Conservation (phyloP, 768 basidiomycete genomes). For the Neoboletus subvelutipes region DNA sequence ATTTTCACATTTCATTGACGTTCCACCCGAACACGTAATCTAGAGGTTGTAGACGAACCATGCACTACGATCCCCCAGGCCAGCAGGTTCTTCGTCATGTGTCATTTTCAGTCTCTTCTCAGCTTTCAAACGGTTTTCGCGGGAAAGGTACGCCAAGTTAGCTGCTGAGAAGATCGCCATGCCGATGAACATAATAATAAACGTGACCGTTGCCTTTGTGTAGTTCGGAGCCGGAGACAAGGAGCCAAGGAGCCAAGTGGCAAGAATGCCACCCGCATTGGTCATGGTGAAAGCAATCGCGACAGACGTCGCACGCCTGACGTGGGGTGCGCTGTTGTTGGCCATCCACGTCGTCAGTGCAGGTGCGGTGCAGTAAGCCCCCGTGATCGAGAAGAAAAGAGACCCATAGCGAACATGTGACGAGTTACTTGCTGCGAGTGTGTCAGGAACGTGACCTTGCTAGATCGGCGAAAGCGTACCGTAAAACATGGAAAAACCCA, state of each 20-base stretch:
- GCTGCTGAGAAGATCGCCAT: slow-evolving; percentile 38
- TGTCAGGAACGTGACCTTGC: background rate
- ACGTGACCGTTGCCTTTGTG: slow-evolving; percentile 42
- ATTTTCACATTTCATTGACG: background rate
- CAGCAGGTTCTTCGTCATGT: slow-evolving; percentile 38
- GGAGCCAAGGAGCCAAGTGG: slow-evolving; percentile 56
- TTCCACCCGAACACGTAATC: background rate
- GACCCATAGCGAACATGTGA: slow-evolving; percentile 11
- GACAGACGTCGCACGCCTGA: slow-evolving; percentile 56
- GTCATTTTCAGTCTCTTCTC: slow-evolving; percentile 31
- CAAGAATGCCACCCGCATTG: slow-evolving; percentile 59
- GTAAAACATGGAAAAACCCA: slow-evolving; percentile 58
- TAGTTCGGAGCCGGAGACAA: slow-evolving; percentile 52
- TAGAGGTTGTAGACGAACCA: slow-evolving; percentile 56
- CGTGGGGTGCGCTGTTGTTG: slow-evolving; percentile 59
- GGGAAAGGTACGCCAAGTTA: slow-evolving; percentile 56
- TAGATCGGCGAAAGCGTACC: slow-evolving; percentile 33
- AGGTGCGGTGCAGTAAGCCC: background rate
- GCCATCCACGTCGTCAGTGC: slow-evolving; percentile 25
- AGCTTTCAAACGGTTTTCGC: slow-evolving; percentile 48
- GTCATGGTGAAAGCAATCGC: slow-evolving; percentile 58
- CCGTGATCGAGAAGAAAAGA: background rate
- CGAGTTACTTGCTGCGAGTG: slow-evolving; percentile 27
- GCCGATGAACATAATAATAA: slow-evolving; percentile 37
- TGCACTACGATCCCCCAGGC: slow-evolving; percentile 49